Percentiles rank a stretch among this genome's conserved stretches.
phyloP scores from a whole-genome alignment of 192 early-diverging fungal species.

The Rhizoclosmatium globosum region DNA sequence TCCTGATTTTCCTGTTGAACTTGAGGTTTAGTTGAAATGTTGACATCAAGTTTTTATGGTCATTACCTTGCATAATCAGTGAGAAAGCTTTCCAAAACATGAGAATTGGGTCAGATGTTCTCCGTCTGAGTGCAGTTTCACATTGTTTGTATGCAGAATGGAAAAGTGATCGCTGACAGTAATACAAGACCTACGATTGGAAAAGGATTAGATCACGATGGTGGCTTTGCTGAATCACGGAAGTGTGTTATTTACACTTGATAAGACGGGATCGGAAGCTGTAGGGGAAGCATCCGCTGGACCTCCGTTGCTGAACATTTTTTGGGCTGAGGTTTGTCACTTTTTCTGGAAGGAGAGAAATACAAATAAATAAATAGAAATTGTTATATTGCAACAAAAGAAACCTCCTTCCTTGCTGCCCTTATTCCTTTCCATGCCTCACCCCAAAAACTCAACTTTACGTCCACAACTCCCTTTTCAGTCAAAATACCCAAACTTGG shows the following conservation, averaged over 20 bases:
- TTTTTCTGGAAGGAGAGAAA: not conserved
- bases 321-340: not conserved
- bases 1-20: slow-evolving; percentile 40
- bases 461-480: slow-evolving; percentile 30
- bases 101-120: slow-evolving; percentile 52
- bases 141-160: slow-evolving; percentile 52
- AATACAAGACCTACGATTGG: slow-evolving; percentile 43
- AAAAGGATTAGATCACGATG: not conserved
- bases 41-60: not conserved
- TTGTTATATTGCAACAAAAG: slow-evolving; percentile 1
- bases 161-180: slow-evolving; percentile 45
- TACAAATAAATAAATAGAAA: not conserved
- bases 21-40: not conserved
- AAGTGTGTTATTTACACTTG: not conserved
- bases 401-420: slow-evolving; percentile 16
- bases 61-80: slow-evolving; percentile 44
- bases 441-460: slow-evolving; percentile 15
- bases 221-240: not conserved
- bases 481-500: slow-evolving; percentile 21
- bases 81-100: slow-evolving; percentile 55
- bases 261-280: slow-evolving; percentile 30
- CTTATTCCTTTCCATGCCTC: slow-evolving; percentile 25
- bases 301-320: slow-evolving; percentile 2
- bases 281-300: not conserved
- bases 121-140: slow-evolving; percentile 44